These are phyloP conservation scores for Penicillium cosmopolitanum DNA, from an alignment of 495 filamentous ascomycete genomes.

Conservation along the genomic window DNA sequence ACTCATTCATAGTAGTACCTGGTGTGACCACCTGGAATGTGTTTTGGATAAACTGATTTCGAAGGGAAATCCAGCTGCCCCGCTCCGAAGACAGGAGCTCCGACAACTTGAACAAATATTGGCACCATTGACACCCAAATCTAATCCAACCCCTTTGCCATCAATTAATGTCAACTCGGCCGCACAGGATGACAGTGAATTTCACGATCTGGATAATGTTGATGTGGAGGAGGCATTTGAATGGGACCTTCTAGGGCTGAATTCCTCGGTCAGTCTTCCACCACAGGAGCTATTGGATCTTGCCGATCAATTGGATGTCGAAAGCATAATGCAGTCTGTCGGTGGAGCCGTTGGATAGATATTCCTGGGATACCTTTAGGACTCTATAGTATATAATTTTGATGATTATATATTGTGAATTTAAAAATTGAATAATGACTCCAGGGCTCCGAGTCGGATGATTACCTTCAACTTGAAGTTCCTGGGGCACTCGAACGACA, in stretches of 20 bases:
- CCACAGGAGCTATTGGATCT: constrained; percentile 33
- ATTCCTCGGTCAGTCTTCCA: constrained; percentile 32
- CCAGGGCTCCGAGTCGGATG: no score
- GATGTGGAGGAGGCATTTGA: constrained; percentile 30
- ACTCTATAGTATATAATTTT: no score
- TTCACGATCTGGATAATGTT: constrained; percentile 25
- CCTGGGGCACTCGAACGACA: no score
- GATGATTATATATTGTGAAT: no score
- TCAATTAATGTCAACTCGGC: constrained; percentile 4
- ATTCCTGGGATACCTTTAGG: no score
- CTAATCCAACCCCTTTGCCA: constrained; percentile 2
- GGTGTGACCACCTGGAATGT: constrained; percentile 32
- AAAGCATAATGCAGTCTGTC: constrained; percentile 35
- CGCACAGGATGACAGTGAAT: constrained; percentile 16
- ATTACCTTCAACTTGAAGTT: no score
- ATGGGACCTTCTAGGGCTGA: constrained; percentile 34
- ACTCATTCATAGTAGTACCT: constrained; percentile 25
- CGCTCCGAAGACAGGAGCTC: constrained; percentile 29
- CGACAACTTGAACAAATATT: constrained; percentile 33
- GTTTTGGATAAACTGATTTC: constrained; percentile 30
- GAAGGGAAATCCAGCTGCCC: constrained; percentile 34
- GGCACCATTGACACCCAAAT: constrained; percentile 31
- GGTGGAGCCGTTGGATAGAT: constrained; percentile 13
- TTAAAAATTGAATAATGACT: no score
- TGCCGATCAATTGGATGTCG: constrained; percentile 36